These are phyloP conservation scores for Trichoderma cornu-damae DNA, from an alignment of 2,329 filamentous ascomycete genomes.

Conservation along the genomic window DNA sequence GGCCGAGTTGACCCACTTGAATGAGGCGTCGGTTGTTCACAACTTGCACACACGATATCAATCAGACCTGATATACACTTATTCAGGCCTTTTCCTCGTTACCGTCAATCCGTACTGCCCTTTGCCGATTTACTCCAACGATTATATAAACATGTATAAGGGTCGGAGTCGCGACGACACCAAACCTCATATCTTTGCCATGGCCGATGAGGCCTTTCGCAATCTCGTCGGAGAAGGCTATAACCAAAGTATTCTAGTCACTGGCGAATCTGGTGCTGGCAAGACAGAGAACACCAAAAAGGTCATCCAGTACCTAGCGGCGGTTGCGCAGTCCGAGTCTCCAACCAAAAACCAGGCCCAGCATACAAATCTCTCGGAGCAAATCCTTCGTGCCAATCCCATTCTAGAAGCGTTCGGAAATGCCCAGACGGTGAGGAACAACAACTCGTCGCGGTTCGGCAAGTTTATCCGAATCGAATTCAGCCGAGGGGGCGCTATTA, in stretches of 20 bases:
- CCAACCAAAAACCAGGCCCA: conserved; percentile 55
- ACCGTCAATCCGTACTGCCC: conserved; percentile 96
- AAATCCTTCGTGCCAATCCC: conserved; percentile 92
- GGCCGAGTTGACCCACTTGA: conserved; percentile 96
- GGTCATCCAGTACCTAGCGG: conserved; percentile 96
- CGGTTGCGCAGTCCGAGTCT: conserved; percentile 81
- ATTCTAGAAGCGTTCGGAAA: conserved; percentile 98
- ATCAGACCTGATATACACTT: conserved; percentile 94
- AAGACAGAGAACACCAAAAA: conserved; percentile 99
- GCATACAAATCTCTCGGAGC: conserved; percentile 85
- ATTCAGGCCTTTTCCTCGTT: conserved; percentile 93
- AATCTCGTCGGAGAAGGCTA: conserved; percentile 92
- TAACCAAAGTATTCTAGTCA: conserved; percentile 97
- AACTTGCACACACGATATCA: conserved; percentile 95
- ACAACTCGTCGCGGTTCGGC: conserved; percentile 96
- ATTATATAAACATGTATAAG: conserved; percentile 98
- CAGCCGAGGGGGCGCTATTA: conserved; percentile 78
- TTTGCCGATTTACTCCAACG: conserved; percentile 89
- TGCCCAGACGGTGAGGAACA: conserved; percentile 93
- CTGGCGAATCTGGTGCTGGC: conserved; percentile 93
- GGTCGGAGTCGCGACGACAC: conserved; percentile 88
- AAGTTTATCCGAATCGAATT: conserved; percentile 99
- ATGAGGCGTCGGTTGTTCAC: conserved; percentile 96
- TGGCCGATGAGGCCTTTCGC: conserved; percentile 93
- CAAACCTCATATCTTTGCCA: conserved; percentile 94